Evolutionary conservation across 164 flowering plant genomes (phyloP), one percentile per base, ranked within the genome.

Genomic region (Magnolia changhungtana): DNA sequence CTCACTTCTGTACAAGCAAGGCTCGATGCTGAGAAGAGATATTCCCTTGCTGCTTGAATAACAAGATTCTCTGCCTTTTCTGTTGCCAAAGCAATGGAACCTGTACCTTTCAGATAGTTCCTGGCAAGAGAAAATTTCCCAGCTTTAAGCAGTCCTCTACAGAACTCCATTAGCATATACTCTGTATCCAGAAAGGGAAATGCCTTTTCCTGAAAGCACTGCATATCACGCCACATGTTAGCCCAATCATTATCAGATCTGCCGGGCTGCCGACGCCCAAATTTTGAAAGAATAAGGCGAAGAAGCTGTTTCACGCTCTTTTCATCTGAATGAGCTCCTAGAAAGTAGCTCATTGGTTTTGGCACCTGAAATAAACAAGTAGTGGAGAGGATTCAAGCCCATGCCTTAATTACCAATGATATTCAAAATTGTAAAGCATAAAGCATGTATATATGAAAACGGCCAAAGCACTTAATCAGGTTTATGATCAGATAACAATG

Each of bases 121-220:
- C 97, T 90, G 14, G 98, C 99, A 73, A 96, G 94, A 79, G 98
- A 87, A 86, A 96, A 96, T 72, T 89, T 94, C 51, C 98, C 99
- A 78, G 99, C 98, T 84, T 93, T 96, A 19, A 96, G 89, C 75
- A 96, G 82, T 75, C 98, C 98, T 82, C 97, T 86, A 83, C 98
- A 96, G 84, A 93, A 96, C 77, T 96, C 99, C 69, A 81, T 85
- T 79, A 96, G 83, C 88, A 94, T 79, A 81, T 86, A 96, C 81
- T 96, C 99, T 49, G 83, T 76, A 71, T 96, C 98, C 21, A 96
- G 85, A 82, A 96, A 96, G 67, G 95, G 92, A 87, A 96, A 96
- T 70, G 95, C 96, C 83, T 91, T 96, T 73, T 93, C 98, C 77
- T 84, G 90, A 81, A 96, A 80, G 74, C 83, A 83, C 76, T 86